Conservation (phyloP, 495 filamentous ascomycete species). For the Lindgomyces ingoldianus region DNA sequence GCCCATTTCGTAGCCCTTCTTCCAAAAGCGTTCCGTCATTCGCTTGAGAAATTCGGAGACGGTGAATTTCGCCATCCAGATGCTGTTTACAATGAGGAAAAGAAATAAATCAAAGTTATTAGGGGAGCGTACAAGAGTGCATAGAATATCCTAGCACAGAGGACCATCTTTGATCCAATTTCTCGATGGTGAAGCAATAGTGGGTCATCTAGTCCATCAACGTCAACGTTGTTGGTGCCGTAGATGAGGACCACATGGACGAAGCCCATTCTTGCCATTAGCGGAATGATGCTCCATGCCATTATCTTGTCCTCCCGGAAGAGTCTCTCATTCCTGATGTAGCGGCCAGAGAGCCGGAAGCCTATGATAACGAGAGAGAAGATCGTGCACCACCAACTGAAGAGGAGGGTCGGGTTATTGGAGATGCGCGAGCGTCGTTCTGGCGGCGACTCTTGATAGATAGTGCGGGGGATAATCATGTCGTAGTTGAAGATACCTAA, state of each 20-base stretch:
- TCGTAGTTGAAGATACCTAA: background rate
- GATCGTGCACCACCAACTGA: conserved; percentile 90
- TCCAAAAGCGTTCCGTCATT: conserved; percentile 69
- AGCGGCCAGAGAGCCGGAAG: conserved; percentile 73
- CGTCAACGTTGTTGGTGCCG: conserved; percentile 82
- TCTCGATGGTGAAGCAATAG: conserved; percentile 50
- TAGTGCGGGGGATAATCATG: conserved; percentile 30
- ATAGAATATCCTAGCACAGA: conserved; percentile 67
- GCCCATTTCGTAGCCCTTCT: conserved; percentile 64
- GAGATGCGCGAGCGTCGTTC: conserved; percentile 27
- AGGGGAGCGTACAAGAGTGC: conserved; percentile 60
- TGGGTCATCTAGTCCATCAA: conserved; percentile 49
- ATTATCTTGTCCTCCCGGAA: conserved; percentile 89
- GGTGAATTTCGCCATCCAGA: conserved; percentile 90
- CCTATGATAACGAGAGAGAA: conserved; percentile 82
- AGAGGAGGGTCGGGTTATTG: conserved; percentile 58
- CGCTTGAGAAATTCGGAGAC: conserved; percentile 89
- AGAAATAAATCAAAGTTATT: background rate
- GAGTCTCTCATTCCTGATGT: conserved; percentile 74
- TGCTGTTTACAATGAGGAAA: conserved; percentile 51
- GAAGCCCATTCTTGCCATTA: conserved; percentile 78
- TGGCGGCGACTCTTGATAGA: conserved; percentile 31
- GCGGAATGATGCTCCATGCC: conserved; percentile 73
- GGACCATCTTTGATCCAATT: conserved; percentile 65
- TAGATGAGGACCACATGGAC: conserved; percentile 80